phyloP scores from a whole-genome alignment of 257 asterid genomes.

The Echium plantagineum region DNA sequence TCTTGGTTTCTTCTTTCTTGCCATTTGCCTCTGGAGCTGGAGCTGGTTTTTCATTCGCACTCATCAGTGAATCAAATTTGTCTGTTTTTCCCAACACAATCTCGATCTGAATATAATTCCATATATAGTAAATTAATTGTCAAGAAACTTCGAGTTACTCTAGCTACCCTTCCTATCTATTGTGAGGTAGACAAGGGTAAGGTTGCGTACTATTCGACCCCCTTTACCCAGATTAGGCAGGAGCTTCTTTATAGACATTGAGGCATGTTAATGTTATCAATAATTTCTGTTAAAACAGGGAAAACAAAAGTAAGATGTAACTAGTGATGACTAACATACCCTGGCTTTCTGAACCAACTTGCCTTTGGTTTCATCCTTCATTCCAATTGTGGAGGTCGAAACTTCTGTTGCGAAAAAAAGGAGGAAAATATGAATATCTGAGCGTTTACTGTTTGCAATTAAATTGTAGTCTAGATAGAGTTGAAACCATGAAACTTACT shows the following conservation, averaged over 20 bases:
- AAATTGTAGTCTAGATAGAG: background rate
- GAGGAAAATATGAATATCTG: background rate
- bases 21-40: background rate
- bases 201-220: too few relatives aligned
- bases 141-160: background rate
- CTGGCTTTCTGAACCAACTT: constrained; percentile 62
- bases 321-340: constrained; percentile 21
- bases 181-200: too few relatives aligned
- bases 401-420: constrained; percentile 25
- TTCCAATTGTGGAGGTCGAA: constrained; percentile 55
- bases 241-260: too few relatives aligned
- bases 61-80: constrained; percentile 46
- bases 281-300: too few relatives aligned
- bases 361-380: constrained; percentile 59
- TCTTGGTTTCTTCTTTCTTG: background rate
- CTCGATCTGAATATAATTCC: constrained; percentile 28
- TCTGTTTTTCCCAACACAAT: constrained; percentile 60
- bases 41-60: constrained; percentile 6
- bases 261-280: too few relatives aligned
- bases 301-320: background rate
- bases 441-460: background rate
- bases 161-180: too few relatives aligned
- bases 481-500: constrained; percentile 23
- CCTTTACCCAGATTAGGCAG: too few relatives aligned
- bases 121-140: background rate